These are phyloP conservation scores for Suillus sp. DNA, from an alignment of 768 basidiomycete species.

Conservation along the genomic window DNA sequence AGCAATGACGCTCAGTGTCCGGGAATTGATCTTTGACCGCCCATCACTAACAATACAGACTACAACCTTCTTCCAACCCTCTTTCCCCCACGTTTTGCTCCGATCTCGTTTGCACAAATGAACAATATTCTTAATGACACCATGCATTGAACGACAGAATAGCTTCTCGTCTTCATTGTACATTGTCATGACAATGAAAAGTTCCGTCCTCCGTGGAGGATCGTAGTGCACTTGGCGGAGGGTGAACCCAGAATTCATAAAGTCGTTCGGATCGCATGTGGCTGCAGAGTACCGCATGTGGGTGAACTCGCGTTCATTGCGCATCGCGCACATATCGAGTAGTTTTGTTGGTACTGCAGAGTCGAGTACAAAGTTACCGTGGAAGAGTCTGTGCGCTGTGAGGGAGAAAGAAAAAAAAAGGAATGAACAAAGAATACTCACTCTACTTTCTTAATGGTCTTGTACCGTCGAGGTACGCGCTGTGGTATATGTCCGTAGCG, in stretches of 20 bases:
- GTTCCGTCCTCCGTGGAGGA: slow-evolving; percentile 85
- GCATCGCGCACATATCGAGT: slow-evolving; percentile 75
- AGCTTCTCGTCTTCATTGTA: slow-evolving; percentile 93
- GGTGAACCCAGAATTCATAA: slow-evolving; percentile 79
- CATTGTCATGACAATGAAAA: slow-evolving; percentile 99
- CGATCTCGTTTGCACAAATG: slow-evolving; percentile 85
- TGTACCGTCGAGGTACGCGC: slow-evolving; percentile 84
- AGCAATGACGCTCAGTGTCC: slow-evolving; percentile 85
- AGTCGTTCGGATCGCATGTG: slow-evolving; percentile 95
- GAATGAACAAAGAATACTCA: slow-evolving; percentile 39
- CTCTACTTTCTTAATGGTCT: slow-evolving; percentile 93
- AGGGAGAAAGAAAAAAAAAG: not conserved
- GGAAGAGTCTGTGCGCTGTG: slow-evolving; percentile 59
- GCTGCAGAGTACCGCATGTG: slow-evolving; percentile 97
- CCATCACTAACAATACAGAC: slow-evolving; percentile 92
- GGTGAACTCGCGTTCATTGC: slow-evolving; percentile 87
- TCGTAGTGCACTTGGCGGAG: slow-evolving; percentile 91
- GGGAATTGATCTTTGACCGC: slow-evolving; percentile 78
- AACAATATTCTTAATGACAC: slow-evolving; percentile 91
- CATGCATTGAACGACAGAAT: slow-evolving; percentile 93
- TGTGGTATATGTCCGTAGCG: slow-evolving; percentile 92
- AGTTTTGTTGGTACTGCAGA: slow-evolving; percentile 89
- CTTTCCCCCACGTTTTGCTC: slow-evolving; percentile 95
- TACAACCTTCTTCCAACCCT: slow-evolving; percentile 98
- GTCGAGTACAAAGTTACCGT: slow-evolving; percentile 93